Evolutionary conservation across 2,329 filamentous ascomycete genomes (phyloP), one percentile per base, ranked within the genome.

Genomic region (Amesomyces nigricolor): DNA sequence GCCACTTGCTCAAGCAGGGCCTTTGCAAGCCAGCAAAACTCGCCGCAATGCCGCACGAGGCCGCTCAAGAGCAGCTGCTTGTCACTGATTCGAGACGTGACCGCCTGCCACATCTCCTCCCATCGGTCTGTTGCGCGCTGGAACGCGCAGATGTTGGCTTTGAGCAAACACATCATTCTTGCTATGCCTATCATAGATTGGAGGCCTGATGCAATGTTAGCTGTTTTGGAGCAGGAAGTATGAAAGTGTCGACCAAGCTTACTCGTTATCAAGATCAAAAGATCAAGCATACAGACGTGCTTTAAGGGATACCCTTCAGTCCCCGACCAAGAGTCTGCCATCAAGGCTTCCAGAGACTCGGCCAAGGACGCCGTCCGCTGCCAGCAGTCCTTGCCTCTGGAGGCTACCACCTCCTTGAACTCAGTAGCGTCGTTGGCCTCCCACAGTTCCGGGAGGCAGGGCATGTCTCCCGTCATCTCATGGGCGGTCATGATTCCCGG

Each of bases 391-490:
- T n/a, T 6, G 4, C 51, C 54, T 9, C 37, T 44, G 3, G 54
- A 13, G 13, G 19, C 39, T 10, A 57, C 14, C 1, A 37, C 40
- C 5, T 30, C 22, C 9, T 57, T 29, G 14, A 66, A 67, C 26
- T 66, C 64, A 0, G 46, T 46, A 1, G 52, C 47, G 4, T 61
- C 49, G 2, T 55, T 50, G 0, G 66, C 61, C 19, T 67, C 63
- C 66, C 66, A 69, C 0, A 68, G 57, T 11, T 62, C 58, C 0
- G 48, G 49, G 5, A 62, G 51, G 32, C 63, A 65, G 0, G 66
- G 63, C 3, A 67, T 50, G n/a, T 64, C 58, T 26, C 61, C 64
- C 0, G 57, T 63, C 45, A 69, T 51, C 47, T 69, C 66, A 26
- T 51, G 39, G 8, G 60, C 59, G 1, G 63, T 61, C 16, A 63